phyloP scores from a whole-genome alignment of 495 filamentous ascomycete species.

The Penicillium riverlandense region DNA sequence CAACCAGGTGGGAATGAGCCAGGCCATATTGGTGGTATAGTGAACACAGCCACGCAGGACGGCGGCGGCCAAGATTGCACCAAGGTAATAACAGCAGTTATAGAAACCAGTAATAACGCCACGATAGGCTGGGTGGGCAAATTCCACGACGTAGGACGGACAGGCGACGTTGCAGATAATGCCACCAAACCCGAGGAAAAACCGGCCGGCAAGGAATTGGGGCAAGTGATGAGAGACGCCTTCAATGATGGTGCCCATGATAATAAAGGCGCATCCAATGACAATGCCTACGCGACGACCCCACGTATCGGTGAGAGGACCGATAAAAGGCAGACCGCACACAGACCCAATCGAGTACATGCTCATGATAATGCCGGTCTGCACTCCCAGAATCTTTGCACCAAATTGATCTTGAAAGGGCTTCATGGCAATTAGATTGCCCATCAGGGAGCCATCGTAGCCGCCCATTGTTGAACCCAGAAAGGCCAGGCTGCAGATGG shows the following conservation, averaged over 20 bases:
- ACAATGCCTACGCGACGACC: conserved; percentile 60
- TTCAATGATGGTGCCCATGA: conserved; percentile 51
- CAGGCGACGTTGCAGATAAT: conserved; percentile 58
- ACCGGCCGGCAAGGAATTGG: conserved; percentile 63
- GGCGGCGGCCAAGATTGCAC: conserved; percentile 33
- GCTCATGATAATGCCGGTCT: conserved; percentile 46
- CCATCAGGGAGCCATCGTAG: conserved; percentile 10
- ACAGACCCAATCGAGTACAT: conserved; percentile 54
- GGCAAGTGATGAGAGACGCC: conserved; percentile 33
- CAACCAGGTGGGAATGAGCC: conserved; percentile 57
- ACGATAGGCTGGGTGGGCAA: conserved; percentile 62
- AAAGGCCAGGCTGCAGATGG: no score
- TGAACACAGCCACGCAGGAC: conserved; percentile 24
- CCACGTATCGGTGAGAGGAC: conserved; percentile 40
- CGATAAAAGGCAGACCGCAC: conserved; percentile 46
- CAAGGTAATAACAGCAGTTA: conserved; percentile 48
- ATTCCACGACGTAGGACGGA: conserved; percentile 64
- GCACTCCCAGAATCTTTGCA: conserved; percentile 8
- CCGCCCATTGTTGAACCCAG: no score
- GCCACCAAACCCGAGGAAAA: conserved; percentile 69
- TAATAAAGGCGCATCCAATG: conserved; percentile 48
- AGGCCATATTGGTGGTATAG: conserved; percentile 29
- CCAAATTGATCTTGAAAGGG: conserved; percentile 6
- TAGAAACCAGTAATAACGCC: conserved; percentile 53
- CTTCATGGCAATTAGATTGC: conserved; percentile 5